Conservation (phyloP, 768 basidiomycete genomes). For the Dioszegia crocea region DNA sequence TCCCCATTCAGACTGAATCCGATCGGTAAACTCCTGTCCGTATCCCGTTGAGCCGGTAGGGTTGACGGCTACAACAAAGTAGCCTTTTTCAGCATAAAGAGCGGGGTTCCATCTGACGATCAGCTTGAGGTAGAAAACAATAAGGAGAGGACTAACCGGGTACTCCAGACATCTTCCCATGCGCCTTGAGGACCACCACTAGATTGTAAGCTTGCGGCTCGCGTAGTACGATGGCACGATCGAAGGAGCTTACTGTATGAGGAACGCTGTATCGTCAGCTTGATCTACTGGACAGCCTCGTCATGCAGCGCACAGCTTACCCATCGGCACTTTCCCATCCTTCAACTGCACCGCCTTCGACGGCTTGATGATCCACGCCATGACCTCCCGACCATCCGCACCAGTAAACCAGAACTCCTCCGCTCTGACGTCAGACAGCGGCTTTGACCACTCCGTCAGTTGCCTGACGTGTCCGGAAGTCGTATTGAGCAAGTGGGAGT, state of each 20-base stretch:
- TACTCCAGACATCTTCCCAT: conserved; percentile 89
- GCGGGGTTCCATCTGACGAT: conserved; percentile 76
- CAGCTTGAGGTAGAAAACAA: not conserved
- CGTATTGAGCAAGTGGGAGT: conserved; percentile 62
- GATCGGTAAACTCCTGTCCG: conserved; percentile 60
- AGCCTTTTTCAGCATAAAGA: conserved; percentile 55
- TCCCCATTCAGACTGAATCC: conserved; percentile 50
- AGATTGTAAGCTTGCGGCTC: not conserved
- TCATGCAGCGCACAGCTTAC: not conserved
- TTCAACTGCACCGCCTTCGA: conserved; percentile 60
- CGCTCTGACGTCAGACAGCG: conserved; percentile 58
- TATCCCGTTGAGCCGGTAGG: conserved; percentile 93
- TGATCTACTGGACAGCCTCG: not conserved
- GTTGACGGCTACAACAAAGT: conserved; percentile 80
- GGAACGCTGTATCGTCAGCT: conserved; percentile 53
- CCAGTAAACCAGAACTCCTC: conserved; percentile 90
- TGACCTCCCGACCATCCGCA: conserved; percentile 67
- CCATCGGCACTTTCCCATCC: conserved; percentile 37
- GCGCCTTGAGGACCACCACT: conserved; percentile 54
- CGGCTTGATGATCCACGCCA: conserved; percentile 81
- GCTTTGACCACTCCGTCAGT: conserved; percentile 48
- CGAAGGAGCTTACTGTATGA: conserved; percentile 56
- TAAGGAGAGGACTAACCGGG: not conserved
- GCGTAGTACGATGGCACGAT: not conserved
- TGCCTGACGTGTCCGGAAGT: conserved; percentile 47